Conservation (phyloP, 1,139 yeast genomes). For the Debaryomyces udenii region DNA sequence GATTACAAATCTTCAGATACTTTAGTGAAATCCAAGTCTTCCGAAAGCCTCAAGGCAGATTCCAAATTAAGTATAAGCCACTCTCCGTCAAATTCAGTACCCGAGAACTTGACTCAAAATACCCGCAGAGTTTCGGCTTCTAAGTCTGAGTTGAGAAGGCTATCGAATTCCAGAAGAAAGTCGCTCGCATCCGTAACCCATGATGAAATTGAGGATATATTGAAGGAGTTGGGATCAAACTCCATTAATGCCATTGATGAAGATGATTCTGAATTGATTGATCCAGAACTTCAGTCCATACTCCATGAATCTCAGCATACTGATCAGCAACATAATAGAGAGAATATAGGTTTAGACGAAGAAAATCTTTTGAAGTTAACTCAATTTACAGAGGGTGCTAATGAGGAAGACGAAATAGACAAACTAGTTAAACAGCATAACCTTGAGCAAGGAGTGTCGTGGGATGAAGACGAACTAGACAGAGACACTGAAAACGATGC, state of each 20-base stretch:
- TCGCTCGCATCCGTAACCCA: slow-evolving; percentile 44
- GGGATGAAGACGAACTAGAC: slow-evolving; percentile 28
- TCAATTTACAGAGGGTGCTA: slow-evolving; percentile 34
- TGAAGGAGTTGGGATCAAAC: slow-evolving; percentile 41
- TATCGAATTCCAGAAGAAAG: slow-evolving; percentile 43
- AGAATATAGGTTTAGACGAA: slow-evolving; percentile 22
- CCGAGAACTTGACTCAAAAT: not conserved
- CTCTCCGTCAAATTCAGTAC: not conserved
- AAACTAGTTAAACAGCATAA: slow-evolving; percentile 40
- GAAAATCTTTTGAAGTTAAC: slow-evolving; percentile 25
- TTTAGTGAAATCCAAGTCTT: not conserved
- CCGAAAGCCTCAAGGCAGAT: slow-evolving; percentile 5
- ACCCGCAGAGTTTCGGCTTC: slow-evolving; percentile 14
- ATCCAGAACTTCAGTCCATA: slow-evolving; percentile 39
- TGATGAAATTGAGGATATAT: slow-evolving; percentile 44
- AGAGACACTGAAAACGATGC: slow-evolving; percentile 17
- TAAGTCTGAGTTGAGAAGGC: slow-evolving; percentile 26
- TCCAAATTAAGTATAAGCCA: slow-evolving; percentile 2
- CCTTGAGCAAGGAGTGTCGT: slow-evolving; percentile 33
- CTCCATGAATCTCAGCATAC: slow-evolving; percentile 29
- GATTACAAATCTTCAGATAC: slow-evolving; percentile 7
- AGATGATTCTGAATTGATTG: slow-evolving; percentile 36
- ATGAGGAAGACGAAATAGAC: slow-evolving; percentile 45
- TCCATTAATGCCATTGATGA: slow-evolving; percentile 41
- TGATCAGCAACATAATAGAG: slow-evolving; percentile 17